These are phyloP conservation scores for Verticillium klebahnii DNA, from an alignment of 2,329 filamentous ascomycete species.

Conservation along the genomic window DNA sequence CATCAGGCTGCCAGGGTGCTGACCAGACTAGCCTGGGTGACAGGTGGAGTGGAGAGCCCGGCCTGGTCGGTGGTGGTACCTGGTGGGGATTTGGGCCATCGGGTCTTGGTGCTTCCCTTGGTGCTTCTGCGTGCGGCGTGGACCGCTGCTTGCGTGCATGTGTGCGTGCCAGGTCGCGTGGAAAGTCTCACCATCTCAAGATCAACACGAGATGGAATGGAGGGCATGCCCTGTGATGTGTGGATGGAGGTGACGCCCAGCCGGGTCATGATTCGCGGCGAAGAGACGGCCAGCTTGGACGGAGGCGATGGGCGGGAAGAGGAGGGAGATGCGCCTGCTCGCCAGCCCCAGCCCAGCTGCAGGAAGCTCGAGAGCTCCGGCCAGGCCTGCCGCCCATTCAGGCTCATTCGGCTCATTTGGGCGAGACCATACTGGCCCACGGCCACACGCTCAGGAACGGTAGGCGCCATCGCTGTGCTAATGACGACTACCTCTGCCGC, in stretches of 20 bases:
- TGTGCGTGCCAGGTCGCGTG: not conserved
- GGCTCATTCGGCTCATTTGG: not conserved
- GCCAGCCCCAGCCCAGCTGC: not conserved
- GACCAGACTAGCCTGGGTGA: not conserved
- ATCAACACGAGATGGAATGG: constrained; percentile 1
- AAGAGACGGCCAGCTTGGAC: not conserved
- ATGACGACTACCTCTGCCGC: not conserved
- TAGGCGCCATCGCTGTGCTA: not conserved
- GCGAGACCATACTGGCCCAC: not conserved
- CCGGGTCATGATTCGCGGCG: not conserved
- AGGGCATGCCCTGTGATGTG: not conserved
- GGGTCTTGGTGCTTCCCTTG: not conserved
- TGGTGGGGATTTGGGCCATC: not conserved
- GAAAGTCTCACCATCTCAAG: not conserved
- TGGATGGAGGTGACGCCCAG: not conserved
- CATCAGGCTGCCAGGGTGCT: not conserved
- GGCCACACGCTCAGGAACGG: not conserved
- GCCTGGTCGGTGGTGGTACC: not conserved
- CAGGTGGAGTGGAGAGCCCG: not conserved
- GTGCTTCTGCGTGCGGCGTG: not conserved
- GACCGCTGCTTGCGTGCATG: not conserved
- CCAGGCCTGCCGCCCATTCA: not conserved
- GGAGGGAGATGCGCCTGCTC: not conserved
- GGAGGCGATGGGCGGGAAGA: not conserved
- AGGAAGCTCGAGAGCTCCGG: not conserved